Evolutionary conservation across 768 basidiomycete species (phyloP), one percentile per base, ranked within the genome.

Genomic region (Naganishia kalamii): DNA sequence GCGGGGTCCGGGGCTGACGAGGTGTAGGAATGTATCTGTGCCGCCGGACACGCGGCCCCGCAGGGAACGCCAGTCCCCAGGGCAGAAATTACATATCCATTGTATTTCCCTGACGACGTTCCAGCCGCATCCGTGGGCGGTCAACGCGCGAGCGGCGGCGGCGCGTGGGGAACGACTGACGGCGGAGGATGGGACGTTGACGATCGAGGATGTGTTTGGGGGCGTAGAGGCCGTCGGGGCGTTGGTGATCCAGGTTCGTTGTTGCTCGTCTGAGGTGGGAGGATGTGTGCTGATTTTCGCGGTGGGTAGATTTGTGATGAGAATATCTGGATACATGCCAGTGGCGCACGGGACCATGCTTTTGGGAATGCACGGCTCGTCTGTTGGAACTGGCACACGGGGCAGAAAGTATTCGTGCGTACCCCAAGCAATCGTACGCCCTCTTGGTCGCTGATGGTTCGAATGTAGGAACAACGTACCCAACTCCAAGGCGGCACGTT

Each of bases 91-190:
- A 33, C 44, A 64, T 33, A 49, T 77, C 47, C 75, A 77, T 59
- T 67, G 75, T 13, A 62, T 75, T 4, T 69, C 70, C 2, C 65
- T 77, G 0, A 70, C 72, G 10, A 74, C 74, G 11, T 71, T 75
- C 35, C 62, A 67, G 32, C 72, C 71, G 10, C 75, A 77, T 57
- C 75, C 75, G 4, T 60, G 27, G 19, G 75, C 74, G 6, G 48
- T 57, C n/a, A 43, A 65, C n/a, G 33, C 67, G 27, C 27, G 23
- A 11, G 50, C 52, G 2, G 30, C 47, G 12, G 19, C 32, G 25
- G 43, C 50, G 30, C 25, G 47, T 40, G 37, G 62, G 2, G 47
- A 59, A 71, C 10, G 40, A 21, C 21, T 29, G 61, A 8, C 35
- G 59, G 44, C 49, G 33, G 44, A 51, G 63, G 29, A 40, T 47